A percentile compares a stretch with the other conserved stretches of the same genome.
Evolutionary conservation across 2,329 filamentous ascomycete species (phyloP).

Genomic region (Aspergillus alliaceus): DNA sequence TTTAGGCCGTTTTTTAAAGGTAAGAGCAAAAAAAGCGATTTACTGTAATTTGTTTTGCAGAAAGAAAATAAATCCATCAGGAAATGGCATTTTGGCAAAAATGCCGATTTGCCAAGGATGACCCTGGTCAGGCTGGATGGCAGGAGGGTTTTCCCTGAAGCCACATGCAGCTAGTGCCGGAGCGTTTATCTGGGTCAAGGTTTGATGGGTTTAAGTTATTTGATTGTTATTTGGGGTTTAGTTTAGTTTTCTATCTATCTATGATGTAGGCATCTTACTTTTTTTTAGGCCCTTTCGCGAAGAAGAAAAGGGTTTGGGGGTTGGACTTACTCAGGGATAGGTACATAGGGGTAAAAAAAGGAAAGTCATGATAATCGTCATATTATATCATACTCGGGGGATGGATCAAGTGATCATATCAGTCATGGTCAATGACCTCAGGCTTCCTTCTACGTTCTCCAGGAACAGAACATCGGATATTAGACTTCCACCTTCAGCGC

Average conservation of each 20-base stretch:
- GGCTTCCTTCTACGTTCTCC: not conserved
- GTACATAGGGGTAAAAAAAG: not conserved
- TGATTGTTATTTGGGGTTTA: too few relatives aligned
- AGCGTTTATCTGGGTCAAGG: slow-evolving; percentile 1
- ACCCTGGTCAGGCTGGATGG: not conserved
- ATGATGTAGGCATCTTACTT: not conserved
- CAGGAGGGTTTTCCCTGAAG: not conserved
- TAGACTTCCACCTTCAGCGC: not conserved
- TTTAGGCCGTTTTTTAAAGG: too few relatives aligned
- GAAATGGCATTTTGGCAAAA: too few relatives aligned
- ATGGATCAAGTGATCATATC: not conserved
- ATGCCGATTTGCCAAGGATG: not conserved
- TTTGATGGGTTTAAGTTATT: too few relatives aligned
- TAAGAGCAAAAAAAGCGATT: too few relatives aligned
- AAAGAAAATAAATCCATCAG: too few relatives aligned
- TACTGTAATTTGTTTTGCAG: too few relatives aligned
- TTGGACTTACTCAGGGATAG: not conserved
- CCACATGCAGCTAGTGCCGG: slow-evolving; percentile 2
- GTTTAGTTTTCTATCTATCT: not conserved
- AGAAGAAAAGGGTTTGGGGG: not conserved
- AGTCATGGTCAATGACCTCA: too few relatives aligned
- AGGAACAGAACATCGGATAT: not conserved
- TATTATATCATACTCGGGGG: not conserved
- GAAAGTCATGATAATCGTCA: not conserved
- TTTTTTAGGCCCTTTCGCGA: not conserved